A percentile compares a stretch with the other conserved stretches of the same genome.
Evolutionary conservation across 257 asterid species (phyloP).

Genomic region (Solanum etuberosum): DNA sequence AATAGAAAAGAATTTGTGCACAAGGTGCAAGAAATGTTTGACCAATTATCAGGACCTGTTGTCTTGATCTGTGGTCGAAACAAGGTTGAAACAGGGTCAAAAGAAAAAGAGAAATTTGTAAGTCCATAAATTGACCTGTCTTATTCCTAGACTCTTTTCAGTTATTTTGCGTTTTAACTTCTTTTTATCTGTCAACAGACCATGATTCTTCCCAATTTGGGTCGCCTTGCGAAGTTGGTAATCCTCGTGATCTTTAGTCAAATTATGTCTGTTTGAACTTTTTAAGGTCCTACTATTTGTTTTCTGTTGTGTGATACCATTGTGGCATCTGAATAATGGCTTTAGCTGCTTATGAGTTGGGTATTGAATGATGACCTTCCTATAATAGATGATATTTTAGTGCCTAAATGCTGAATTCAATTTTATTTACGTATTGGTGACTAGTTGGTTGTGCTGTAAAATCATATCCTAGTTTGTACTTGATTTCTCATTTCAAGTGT

Average conservation of each 20-base stretch:
- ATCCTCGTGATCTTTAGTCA: constrained; percentile 14
- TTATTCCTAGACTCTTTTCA: background rate
- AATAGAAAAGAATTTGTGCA: constrained; percentile 53
- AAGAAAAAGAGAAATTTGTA: constrained; percentile 86
- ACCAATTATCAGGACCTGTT: constrained; percentile 61
- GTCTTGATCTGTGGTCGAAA: constrained; percentile 84
- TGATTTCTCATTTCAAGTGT: background rate
- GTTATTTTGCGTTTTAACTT: constrained; percentile 8
- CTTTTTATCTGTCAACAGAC: constrained; percentile 48
- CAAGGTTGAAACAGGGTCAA: constrained; percentile 62
- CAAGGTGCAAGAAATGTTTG: constrained; percentile 80
- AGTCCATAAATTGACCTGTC: constrained; percentile 16
- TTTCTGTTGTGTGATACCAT: background rate
- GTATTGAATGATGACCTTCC: background rate
- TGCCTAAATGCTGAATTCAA: background rate
- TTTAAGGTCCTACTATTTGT: background rate
- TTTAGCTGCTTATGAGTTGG: background rate
- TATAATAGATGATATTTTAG: background rate
- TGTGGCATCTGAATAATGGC: background rate
- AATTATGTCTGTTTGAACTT: background rate
- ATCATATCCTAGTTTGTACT: background rate
- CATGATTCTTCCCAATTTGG: constrained; percentile 87
- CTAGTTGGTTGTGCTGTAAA: background rate
- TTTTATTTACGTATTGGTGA: background rate
- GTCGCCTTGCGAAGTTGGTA: constrained; percentile 95